These are phyloP conservation scores for Camptophora hylomeconis DNA, from an alignment of 2,329 filamentous ascomycete genomes.

Conservation along the genomic window DNA sequence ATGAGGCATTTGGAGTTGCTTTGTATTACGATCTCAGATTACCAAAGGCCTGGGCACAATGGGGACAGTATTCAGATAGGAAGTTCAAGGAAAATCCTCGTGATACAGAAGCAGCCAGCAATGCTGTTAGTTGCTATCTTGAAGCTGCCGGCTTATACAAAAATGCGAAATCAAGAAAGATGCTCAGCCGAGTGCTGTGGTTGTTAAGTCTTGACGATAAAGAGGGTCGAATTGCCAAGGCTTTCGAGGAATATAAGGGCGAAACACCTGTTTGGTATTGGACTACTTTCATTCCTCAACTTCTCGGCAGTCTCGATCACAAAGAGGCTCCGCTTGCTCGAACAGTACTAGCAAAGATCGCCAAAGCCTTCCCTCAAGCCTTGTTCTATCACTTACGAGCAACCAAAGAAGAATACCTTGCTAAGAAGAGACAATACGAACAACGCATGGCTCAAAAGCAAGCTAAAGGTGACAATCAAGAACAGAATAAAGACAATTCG, in stretches of 20 bases:
- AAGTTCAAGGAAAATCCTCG: slow-evolving; percentile 84
- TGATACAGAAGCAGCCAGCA: slow-evolving; percentile 71
- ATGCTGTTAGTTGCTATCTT: slow-evolving; percentile 88
- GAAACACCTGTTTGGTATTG: slow-evolving; percentile 98
- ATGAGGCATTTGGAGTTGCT: slow-evolving; percentile 86
- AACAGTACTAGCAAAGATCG: slow-evolving; percentile 78
- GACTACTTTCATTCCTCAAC: slow-evolving; percentile 97
- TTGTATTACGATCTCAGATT: slow-evolving; percentile 91
- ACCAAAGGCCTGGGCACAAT: slow-evolving; percentile 97
- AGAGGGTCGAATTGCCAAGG: slow-evolving; percentile 66
- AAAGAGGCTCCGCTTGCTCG: slow-evolving; percentile 83
- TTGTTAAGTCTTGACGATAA: slow-evolving; percentile 85
- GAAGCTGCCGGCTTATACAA: slow-evolving; percentile 95
- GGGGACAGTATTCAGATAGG: slow-evolving; percentile 95
- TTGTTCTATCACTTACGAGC: slow-evolving; percentile 93
- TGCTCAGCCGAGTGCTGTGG: slow-evolving; percentile 89
- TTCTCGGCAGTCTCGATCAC: slow-evolving; percentile 80
- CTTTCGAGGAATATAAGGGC: slow-evolving; percentile 93
- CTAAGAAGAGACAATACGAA: slow-evolving; percentile 59
- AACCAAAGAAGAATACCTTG: slow-evolving; percentile 82
- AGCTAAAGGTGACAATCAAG: slow-evolving; percentile 7
- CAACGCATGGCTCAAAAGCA: slow-evolving; percentile 6
- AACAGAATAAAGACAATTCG: slow-evolving; percentile 15
- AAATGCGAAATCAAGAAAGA: slow-evolving; percentile 87
- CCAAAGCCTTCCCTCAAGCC: slow-evolving; percentile 88